Evolutionary conservation across 768 basidiomycete species (phyloP), one percentile per base, ranked within the genome.

Genomic region (Saitozyma podzolica): DNA sequence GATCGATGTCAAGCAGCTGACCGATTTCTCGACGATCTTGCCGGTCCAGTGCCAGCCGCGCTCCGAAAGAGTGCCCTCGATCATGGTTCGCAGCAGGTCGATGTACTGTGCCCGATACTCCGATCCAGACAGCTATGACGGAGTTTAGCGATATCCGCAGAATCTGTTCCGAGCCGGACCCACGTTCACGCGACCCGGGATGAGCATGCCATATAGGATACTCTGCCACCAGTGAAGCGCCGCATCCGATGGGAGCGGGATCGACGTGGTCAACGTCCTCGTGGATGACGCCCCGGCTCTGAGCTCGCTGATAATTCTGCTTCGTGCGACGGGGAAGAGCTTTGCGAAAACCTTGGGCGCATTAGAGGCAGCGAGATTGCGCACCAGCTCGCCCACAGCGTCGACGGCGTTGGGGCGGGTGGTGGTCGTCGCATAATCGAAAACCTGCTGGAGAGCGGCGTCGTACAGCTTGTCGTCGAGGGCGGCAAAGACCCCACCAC

Each of bases 331-430:
- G 1, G 89, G 87, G 62, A 94, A 80, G 80, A 97, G 92, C 75
- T 86, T 89, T 54, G 85, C 85, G 62, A 95, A 83, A 0, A 87
- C 89, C 81, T 88, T 86, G 64, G 84, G 83, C 11, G 93, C 88
- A 61, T 86, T 84, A 11, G 88, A 88, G 45, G 90, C 85, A 2
- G 92, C 89, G 39, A 97, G 83, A 67, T 89, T 90, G 16, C 88
- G 86, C 43, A 97, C 85, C 10, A 97, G 85, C 65, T 93, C 90
- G 0, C 91, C 91, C 67, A 96, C 89, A 3, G 92, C 90, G 59
- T 88, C 84, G 55, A 94, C 90, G n/a, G 91, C 86, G 77, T 96
- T 97, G 48, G 91, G 87, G 71, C 91, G 90, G 3, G 89, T 88
- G 66, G 92, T 92, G 2, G 89, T 87, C n/a, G 89, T 90, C 0